Base-by-base conservation (phyloP, 441 rosid species). In the Gossypium schwendimanii region DNA sequence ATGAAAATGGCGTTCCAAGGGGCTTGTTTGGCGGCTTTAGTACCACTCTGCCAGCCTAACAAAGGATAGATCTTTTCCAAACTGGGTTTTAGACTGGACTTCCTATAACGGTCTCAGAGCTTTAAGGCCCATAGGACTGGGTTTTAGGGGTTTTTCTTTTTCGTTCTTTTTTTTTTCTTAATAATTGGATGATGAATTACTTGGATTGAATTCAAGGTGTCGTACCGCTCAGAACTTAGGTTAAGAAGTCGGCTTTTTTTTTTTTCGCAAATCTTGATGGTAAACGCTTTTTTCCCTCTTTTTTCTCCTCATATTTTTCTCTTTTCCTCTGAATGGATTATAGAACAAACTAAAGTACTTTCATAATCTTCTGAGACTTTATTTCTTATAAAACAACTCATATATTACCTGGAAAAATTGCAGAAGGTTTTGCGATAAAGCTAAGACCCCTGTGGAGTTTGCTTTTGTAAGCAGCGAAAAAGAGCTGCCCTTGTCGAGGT, bases 71-170 rank as follows among this genome's bases (percentile, higher is more conserved):
- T 69, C 75, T 72, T 62, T 41, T 15, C 73, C 74, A 68, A 66
- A 62, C 79, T 74, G 72, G 49, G 63, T 74, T 80, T 17, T 4
- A 49, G 74, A 28, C 39, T 74, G 68, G 74, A 74, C 50, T 75
- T 62, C 5, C 6, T 12, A 10, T 11, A 57, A 23, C 62, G 33
- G 62, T 12, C 63, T 12, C 26, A 58, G 3, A 58, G 39, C 31
- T 24, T 57, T 12, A 58, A 58, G 62, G 62, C 33, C 62, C 33
- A 23, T 58, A n/a, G 2, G 7, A 52, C 17, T 52, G 18, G 21
- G 17, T 50, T 50, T 39, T 39, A 39, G 45, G 11, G 45, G 11
- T 8, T 39, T 39, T 39, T 39, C 3, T 39, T 39, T 39, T 39
- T 39, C 11, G 0, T 36, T 8, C 0, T 39, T 0, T 8, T 1